These are phyloP conservation scores for Pichia inconspicua DNA, from an alignment of 1,139 yeast species.

Conservation along the genomic window DNA sequence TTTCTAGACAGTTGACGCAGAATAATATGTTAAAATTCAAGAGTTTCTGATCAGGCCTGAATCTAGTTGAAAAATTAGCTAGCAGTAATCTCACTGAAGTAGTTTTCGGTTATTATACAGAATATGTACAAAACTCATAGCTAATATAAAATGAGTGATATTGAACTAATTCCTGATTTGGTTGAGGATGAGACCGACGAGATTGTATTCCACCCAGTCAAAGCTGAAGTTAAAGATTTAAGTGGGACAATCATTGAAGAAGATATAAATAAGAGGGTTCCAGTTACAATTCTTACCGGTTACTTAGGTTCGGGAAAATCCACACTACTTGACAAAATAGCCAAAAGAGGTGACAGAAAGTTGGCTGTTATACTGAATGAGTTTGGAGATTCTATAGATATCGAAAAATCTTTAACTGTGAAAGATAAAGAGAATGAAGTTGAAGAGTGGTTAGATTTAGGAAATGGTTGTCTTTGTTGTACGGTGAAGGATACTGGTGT, in stretches of 20 bases:
- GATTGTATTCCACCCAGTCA: constrained; percentile 19
- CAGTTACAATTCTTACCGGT: constrained; percentile 90
- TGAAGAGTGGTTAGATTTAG: constrained; percentile 93
- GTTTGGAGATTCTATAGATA: constrained; percentile 81
- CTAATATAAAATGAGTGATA: constrained; percentile 11
- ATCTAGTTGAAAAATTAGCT: too few relatives aligned
- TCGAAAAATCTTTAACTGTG: constrained; percentile 80
- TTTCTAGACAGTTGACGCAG: too few relatives aligned
- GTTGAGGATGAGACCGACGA: constrained; percentile 31
- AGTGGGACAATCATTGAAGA: constrained; percentile 15
- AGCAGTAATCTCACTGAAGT: too few relatives aligned
- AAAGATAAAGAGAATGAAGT: constrained; percentile 51
- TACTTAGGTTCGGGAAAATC: constrained; percentile 94
- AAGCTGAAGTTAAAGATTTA: constrained; percentile 9
- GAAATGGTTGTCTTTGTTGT: constrained; percentile 95
- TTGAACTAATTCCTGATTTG: constrained; percentile 47
- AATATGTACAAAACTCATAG: background rate
- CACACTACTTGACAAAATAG: constrained; percentile 69
- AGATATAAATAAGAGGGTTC: constrained; percentile 47
- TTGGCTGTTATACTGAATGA: constrained; percentile 89
- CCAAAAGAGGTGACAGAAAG: constrained; percentile 58
- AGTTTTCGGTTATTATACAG: background rate
- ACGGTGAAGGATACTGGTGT: constrained; percentile 94
- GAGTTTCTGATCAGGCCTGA: too few relatives aligned
- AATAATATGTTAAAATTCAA: too few relatives aligned